These are phyloP conservation scores for Cystobasidiaceae sp. DNA, from an alignment of 1,284 basidiomycete genomes.

Conservation along the genomic window DNA sequence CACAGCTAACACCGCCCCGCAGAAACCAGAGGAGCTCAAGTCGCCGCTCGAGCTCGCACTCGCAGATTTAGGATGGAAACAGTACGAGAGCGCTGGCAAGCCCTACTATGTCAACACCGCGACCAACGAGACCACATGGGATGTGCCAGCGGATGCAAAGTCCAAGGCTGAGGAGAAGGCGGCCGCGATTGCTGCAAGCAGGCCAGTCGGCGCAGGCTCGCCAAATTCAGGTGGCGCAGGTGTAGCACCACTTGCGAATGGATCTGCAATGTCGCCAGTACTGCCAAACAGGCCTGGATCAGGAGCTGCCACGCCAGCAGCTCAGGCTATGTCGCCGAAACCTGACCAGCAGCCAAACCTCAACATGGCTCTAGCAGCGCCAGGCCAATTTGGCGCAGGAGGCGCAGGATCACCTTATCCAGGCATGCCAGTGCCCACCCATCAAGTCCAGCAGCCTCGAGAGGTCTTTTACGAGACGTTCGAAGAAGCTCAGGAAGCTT, in stretches of 20 bases:
- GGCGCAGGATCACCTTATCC: conserved; percentile 26
- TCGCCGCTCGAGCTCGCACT: conserved; percentile 40
- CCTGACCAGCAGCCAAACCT: neutral
- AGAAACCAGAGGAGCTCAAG: conserved; percentile 44
- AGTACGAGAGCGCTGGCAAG: conserved; percentile 40
- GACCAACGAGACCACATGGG: conserved; percentile 88
- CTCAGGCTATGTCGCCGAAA: conserved; percentile 18
- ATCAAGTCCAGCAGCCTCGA: conserved; percentile 17
- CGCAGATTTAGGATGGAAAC: conserved; percentile 40
- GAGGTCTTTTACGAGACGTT: conserved; percentile 53
- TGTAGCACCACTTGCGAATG: neutral
- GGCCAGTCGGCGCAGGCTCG: conserved; percentile 14
- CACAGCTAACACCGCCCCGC: conserved; percentile 33
- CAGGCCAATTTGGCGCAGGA: conserved; percentile 31
- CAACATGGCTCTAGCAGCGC: conserved; percentile 35
- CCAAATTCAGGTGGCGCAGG: neutral
- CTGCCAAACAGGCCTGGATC: conserved; percentile 13
- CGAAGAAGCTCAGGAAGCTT: conserved; percentile 90
- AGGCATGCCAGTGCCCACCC: conserved; percentile 6
- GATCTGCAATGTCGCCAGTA: conserved; percentile 13
- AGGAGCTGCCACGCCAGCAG: neutral
- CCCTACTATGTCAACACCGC: conserved; percentile 46
- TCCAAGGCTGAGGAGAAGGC: conserved; percentile 62
- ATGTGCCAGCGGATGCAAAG: conserved; percentile 81
- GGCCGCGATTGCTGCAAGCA: conserved; percentile 26